Base-by-base conservation (phyloP, 1,139 yeast species). In the Pichia kudriavzevii region DNA sequence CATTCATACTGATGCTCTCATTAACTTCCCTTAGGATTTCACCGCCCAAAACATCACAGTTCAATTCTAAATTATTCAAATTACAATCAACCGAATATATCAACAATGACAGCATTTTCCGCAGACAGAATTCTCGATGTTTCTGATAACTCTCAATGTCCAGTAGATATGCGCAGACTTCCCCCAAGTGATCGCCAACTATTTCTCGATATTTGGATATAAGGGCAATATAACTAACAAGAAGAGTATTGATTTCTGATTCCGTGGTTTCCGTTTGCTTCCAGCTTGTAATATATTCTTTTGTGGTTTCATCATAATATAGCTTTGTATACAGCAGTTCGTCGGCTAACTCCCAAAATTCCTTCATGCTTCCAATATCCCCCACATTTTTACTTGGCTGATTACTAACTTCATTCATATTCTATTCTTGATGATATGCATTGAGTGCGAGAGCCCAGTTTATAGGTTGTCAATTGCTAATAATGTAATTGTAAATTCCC, bases 81-180 rank as follows among this genome's bases (percentile, higher is more conserved):
- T 63, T 63, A 32, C 58, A 55, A 12, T 62, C 63, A 9, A 64
- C 50, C 1, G 60, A 40, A 35, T 60, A 65, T 7, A 55, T 55
- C 34, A 69, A 40, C 27, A 69, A 46, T 1, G 72, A 65, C n/a
- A 67, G 48, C 53, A 66, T 51, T 45, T 69, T 69, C 25, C 74
- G 54, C 3, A 69, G 42, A 40, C 74, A 68, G 46, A 69, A 69
- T 21, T 55, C 56, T 31, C 52, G 47, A 36, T 67, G 58, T 1
- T 43, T 35, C 25, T 56, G 56, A 40, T 64, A 69, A 8, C 59
- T 40, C 7, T 45, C 44, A 1, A 65, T 61, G 14, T 60, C 58
- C 3, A 63, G 47, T 16, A 69, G 23, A 26, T 46, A 49, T 19
- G 46, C 47, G 1, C 59, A 45, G 6, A 47, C 42, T 10, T 49